A percentile compares a stretch with the other conserved stretches of the same genome.
phyloP scores from a whole-genome alignment of 73 alveolate genomes.

The Stentor roeselii region DNA sequence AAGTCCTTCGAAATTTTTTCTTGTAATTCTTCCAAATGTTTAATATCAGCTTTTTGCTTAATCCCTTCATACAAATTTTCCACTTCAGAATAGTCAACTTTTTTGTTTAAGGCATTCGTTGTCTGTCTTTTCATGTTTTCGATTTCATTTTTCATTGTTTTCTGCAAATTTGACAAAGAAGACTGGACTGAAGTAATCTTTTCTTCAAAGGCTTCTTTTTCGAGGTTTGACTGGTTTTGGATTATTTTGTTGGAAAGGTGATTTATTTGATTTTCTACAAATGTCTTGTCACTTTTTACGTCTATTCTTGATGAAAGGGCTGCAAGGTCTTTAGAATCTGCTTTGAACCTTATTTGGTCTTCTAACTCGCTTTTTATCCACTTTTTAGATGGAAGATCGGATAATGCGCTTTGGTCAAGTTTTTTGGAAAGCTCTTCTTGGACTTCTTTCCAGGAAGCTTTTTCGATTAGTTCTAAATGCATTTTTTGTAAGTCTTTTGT shows the following conservation, averaged over 20 bases:
- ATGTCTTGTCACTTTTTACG: neutral
- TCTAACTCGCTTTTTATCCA: neutral
- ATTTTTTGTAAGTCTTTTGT: neutral
- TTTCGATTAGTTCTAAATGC: neutral
- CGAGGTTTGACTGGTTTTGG: neutral
- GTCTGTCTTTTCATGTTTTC: neutral
- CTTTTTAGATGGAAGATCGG: neutral
- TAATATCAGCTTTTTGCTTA: neutral
- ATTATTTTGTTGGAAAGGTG: too few relatives aligned
- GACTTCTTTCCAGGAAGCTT: conserved; percentile 3
- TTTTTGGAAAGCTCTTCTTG: neutral
- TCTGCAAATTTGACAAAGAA: neutral
- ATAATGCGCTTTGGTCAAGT: neutral
- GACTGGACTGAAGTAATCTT: neutral
- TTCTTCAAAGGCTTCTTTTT: neutral
- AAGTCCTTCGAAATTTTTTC: neutral
- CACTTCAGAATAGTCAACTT: neutral
- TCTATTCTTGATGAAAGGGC: neutral
- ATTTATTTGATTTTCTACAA: neutral
- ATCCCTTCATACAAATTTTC: neutral
- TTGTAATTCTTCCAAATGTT: neutral
- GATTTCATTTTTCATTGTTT: neutral
- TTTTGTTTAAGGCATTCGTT: neutral
- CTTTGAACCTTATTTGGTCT: neutral
- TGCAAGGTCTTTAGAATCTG: neutral